Percentiles rank a stretch among this genome's conserved stretches.
Evolutionary conservation across 2,329 filamentous ascomycete species (phyloP).

Genomic region (Xylariaceae sp.): DNA sequence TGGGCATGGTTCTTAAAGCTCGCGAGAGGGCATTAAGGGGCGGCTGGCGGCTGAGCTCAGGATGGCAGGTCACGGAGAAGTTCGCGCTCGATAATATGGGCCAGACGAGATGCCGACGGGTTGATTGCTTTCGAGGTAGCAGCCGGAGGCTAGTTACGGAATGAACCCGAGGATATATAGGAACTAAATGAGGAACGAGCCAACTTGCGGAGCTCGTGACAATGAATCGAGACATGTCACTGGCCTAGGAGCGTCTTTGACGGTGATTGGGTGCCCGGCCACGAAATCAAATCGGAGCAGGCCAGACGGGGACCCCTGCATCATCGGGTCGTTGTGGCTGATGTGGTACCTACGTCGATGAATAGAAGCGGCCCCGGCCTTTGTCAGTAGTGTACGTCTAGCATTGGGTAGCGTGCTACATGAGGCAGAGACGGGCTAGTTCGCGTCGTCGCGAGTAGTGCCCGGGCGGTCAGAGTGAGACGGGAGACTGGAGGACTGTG

Average conservation of each 20-base stretch:
- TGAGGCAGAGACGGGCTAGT: too few relatives aligned
- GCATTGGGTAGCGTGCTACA: not conserved
- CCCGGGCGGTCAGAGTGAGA: too few relatives aligned
- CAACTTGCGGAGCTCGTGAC: slow-evolving; percentile 31
- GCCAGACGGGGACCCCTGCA: slow-evolving; percentile 29
- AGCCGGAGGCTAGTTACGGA: slow-evolving; percentile 31
- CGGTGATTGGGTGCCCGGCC: slow-evolving; percentile 32
- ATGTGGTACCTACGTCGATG: slow-evolving; percentile 11
- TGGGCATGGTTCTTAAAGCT: slow-evolving; percentile 35
- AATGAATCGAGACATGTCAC: slow-evolving; percentile 32
- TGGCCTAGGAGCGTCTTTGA: slow-evolving; percentile 26
- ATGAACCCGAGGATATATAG: slow-evolving; percentile 39
- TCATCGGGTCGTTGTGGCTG: slow-evolving; percentile 23
- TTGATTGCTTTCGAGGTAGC: slow-evolving; percentile 27
- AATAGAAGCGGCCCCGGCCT: not conserved
- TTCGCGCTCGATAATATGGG: slow-evolving; percentile 31
- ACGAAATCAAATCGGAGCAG: slow-evolving; percentile 38
- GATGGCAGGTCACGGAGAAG: slow-evolving; percentile 32
- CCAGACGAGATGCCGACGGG: slow-evolving; percentile 30
- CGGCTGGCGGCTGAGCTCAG: slow-evolving; percentile 27
- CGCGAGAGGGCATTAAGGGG: slow-evolving; percentile 21
- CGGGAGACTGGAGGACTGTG: too few relatives aligned
- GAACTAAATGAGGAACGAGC: slow-evolving; percentile 21
- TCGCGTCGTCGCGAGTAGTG: too few relatives aligned
- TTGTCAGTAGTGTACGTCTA: not conserved